Evolutionary conservation across 192 early-diverging fungal species (phyloP), one percentile per base, ranked within the genome.

Genomic region (Kickxella alabastrina): DNA sequence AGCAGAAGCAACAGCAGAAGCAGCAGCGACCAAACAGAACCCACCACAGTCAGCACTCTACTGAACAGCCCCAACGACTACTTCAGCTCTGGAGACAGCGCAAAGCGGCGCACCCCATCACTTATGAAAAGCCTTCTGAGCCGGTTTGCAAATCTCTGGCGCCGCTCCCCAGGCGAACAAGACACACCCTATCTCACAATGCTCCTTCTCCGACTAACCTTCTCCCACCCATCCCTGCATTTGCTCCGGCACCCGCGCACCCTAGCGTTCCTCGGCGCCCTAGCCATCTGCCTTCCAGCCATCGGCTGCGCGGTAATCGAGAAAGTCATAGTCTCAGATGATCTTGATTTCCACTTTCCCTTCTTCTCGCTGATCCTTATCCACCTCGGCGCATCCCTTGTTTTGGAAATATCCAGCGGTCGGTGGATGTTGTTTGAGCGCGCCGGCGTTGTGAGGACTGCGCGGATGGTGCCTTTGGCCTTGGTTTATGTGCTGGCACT

Each of bases 351-450:
- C 19, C 44, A 58, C 2, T 48, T 39, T 14, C 62, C 69, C 8
- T 56, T 55, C 15, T 38, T 65, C 29, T 36, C 62, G 58, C 69
- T 62, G 39, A 46, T 65, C 9, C 32, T 58, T 23, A 31, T 54
- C 7, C 46, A 56, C 15, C 61, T 29, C 3, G 10, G 54, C 17
- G 43, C 59, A 1, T 29, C 69, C 1, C 27, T 62, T 6, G 10
- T 50, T 4, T 7, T 54, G 6, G 69, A 65, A 43, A 7, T 58
- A 19, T 18, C 46, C 6, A 47, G 58, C 1, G 52, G 50, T 7
- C 22, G 41, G 22, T 62, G 46, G 9, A 54, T 43, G 0, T 46
- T 65, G 39, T 65, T 65, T 51, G 48, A 26, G 31, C 58, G 66
- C 21, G 31, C 34, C 51, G 1, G 34, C 59, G 43, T 62, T 2